Evolutionary conservation across 2,329 filamentous ascomycete genomes (phyloP), one percentile per base, ranked within the genome.

Genomic region (Microsporum canis): DNA sequence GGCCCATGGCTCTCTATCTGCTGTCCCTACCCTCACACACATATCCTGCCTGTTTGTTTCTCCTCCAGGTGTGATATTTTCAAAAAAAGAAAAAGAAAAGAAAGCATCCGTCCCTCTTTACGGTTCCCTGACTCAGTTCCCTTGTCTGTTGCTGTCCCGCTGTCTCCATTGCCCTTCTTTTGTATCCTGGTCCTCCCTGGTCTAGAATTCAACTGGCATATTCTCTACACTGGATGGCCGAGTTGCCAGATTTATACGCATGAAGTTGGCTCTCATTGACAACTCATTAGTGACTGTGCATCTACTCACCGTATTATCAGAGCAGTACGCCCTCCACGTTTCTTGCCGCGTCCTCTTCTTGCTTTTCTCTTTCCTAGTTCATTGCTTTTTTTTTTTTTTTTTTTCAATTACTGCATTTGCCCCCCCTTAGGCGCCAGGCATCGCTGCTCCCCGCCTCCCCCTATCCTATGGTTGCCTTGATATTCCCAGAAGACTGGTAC

Each of bases 391-490:
- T 39, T 29, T 23, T 33, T 36, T 45, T 29, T 31, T 33, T 39
- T 14, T 29, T 23, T 56, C 23, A 38, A 36, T 58, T 17, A 27
- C 59, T 34, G 49, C 41, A 53, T 57, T 45, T 51, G 45, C 17
- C 34, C 38, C 33, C 36, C 31, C 55, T 4, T 57, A 41, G 34
- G 33, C 36, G 53, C 53, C 53, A 41, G 17, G 23, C 23, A 14
- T 31, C 14, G n/a, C 34, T 5, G 6, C 51, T 36, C 27, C 14
- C 29, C 29, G 29, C 31, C 34, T 39, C 14, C 53, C 57, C 29
- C 39, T 43, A 17, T 47, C 27, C 17, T 45, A 58, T 31, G 39
- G 57, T 58, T 47, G 34, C 57, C 34, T 58, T 34, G 57, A 58
- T 45, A n/a, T 47, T 45, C 39, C 57, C 57, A 41, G 39, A 29